Evolutionary conservation across 148 eudicot species (phyloP), one percentile per base, ranked within the genome.

Genomic region (Rhododendron simsii): DNA sequence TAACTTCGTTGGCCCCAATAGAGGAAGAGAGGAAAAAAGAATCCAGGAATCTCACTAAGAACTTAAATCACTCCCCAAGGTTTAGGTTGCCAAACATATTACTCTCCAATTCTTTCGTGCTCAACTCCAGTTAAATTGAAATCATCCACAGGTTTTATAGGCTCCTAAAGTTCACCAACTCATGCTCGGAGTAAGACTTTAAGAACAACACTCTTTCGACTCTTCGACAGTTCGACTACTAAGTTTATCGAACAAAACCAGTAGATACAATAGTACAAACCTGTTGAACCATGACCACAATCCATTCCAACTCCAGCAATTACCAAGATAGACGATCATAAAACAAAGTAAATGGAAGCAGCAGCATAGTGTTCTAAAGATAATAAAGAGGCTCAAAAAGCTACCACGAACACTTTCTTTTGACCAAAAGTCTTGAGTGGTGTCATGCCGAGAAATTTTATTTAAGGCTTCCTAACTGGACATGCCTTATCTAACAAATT

Each of bases 1-100:
- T 39, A 75, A 37, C 13, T 75, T 75, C 48, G 53, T 20, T 21
- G 7, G 80, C 26, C 37, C 35, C 35, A n/a, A 4, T 28, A 81
- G 65, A 53, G 33, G 65, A 81, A 51, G 26, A 37, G 83, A 13
- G 67, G 50, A 51, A 16, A 80, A 35, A 37, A 44, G 50, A 77
- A 77, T 77, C 80, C 67, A 39, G 51, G 82, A 85, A 39, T 55
- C 71, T 76, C 13, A 57, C 81, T 51, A 48, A 28, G 21, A 76
- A 78, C 45, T 85, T 12, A 57, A 45, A 57, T 23, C 81, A 75
- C 63, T 47, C 67, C 63, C 26, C 53, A 16, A 28, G 82, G 21
- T 80, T 55, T n/a, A 0, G n/a, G 26, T 28, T 30, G 81, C 82
- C 55, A 55, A 3, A 81, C 51, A 81, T 30, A 15, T 30, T 15